Base-by-base conservation (phyloP, 192 early-diverging fungal genomes). In the Entomortierella chlamydospora region DNA sequence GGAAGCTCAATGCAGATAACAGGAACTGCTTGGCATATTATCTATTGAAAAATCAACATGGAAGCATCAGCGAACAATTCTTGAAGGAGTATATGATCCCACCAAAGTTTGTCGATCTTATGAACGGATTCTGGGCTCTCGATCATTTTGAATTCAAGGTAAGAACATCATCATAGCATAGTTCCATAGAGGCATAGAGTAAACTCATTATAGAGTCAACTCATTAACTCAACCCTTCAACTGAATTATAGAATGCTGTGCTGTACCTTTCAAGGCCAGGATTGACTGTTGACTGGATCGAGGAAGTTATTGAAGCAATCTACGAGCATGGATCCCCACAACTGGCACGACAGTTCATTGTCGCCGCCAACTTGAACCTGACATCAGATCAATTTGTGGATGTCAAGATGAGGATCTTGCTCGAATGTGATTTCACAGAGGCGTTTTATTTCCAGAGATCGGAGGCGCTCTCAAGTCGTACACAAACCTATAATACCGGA, bases 121-220 rank as follows among this genome's bases (percentile, higher is more conserved):
- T 79, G 63, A 61, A 79, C 34, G 76, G 76, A 7, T 79, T 79
- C 47, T 79, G 76, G 76, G 67, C 76, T 11, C 62, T 79, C 7
- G 76, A 79, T 37, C 67, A 79, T 41, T 79, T 79, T 65, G 76
- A 79, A 18, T 79, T 79, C 52, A 70, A 79, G 61, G 74, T 78
- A 64, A 28, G 22, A 1, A 7, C 22, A 28, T 4, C 26, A 9
- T 30, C n/a, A n/a, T n/a, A n/a, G n/a, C n/a, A n/a, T n/a, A n/a
- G n/a, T n/a, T n/a, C n/a, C n/a, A n/a, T n/a, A n/a, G n/a, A n/a
- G n/a, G n/a, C n/a, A n/a, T n/a, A n/a, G n/a, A n/a, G n/a, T n/a
- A n/a, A n/a, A n/a, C 49, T 50, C 15, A 23, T 50, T 37, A 37
- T 37, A 37, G 34, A 37, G 10, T 37, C 4, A 10, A 7, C 10